phyloP scores from a whole-genome alignment of 2,329 filamentous ascomycete species.

The Aspergillus tubingensis region DNA sequence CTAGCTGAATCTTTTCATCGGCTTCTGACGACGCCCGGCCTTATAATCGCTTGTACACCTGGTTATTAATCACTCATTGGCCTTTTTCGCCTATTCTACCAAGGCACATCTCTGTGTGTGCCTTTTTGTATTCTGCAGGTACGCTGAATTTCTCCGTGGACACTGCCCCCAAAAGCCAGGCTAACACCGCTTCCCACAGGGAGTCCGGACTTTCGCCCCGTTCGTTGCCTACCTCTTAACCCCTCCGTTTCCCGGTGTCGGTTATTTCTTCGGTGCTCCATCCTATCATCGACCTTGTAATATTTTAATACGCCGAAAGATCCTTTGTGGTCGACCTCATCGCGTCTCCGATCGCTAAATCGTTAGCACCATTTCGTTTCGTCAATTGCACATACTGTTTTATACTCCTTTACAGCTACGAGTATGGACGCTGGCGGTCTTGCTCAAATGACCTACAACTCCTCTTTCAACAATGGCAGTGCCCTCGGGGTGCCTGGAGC shows the following conservation, averaged over 20 bases:
- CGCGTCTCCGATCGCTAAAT: slow-evolving; percentile 25
- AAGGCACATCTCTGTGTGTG: slow-evolving; percentile 8
- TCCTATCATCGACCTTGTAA: slow-evolving; percentile 30
- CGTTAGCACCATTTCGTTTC: slow-evolving; percentile 17
- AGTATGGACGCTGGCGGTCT: slow-evolving; percentile 94
- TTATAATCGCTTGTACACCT: slow-evolving; percentile 22
- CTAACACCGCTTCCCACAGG: slow-evolving; percentile 13
- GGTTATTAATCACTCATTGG: slow-evolving; percentile 22
- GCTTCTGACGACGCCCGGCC: slow-evolving; percentile 18
- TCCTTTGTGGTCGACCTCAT: slow-evolving; percentile 11
- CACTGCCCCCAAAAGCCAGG: neutral
- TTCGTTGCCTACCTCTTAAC: slow-evolving; percentile 22
- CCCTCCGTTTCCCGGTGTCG: slow-evolving; percentile 9
- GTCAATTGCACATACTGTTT: slow-evolving; percentile 34
- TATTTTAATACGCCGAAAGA: slow-evolving; percentile 32
- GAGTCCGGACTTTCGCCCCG: slow-evolving; percentile 8
- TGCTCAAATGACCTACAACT: slow-evolving; percentile 96
- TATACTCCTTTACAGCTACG: slow-evolving; percentile 31
- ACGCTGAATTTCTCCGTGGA: slow-evolving; percentile 2
- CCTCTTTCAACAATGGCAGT: slow-evolving; percentile 64
- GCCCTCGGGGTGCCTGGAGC: slow-evolving; percentile 74
- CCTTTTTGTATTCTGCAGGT: slow-evolving; percentile 20
- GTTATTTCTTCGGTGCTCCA: slow-evolving; percentile 17
- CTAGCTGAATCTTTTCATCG: slow-evolving; percentile 14
- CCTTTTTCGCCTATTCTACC: slow-evolving; percentile 8